Conservation (phyloP, 2,329 filamentous ascomycete genomes). For the Epichloe gansuensis region DNA sequence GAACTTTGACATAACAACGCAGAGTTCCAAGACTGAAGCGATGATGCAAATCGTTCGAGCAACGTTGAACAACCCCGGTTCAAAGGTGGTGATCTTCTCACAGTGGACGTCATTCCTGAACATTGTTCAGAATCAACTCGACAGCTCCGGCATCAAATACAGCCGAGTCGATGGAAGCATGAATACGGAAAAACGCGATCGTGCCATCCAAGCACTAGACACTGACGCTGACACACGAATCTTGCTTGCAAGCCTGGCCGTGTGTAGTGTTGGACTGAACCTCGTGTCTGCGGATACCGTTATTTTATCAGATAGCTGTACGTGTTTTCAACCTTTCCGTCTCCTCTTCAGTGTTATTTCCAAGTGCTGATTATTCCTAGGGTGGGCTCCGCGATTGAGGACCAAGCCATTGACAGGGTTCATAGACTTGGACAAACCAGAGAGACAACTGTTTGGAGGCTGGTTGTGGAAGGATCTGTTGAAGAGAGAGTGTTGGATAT, state of each 20-base stretch:
- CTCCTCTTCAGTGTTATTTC: not conserved
- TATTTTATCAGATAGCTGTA: slow-evolving; percentile 65
- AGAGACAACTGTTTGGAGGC: slow-evolving; percentile 64
- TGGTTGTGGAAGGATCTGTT: slow-evolving; percentile 69
- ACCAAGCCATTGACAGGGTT: slow-evolving; percentile 81
- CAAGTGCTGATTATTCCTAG: slow-evolving; percentile 14
- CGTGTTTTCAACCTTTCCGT: slow-evolving; percentile 12
- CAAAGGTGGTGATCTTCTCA: slow-evolving; percentile 63
- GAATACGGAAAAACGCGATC: slow-evolving; percentile 57
- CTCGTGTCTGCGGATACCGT: slow-evolving; percentile 79
- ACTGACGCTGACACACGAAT: slow-evolving; percentile 56
- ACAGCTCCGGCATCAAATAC: slow-evolving; percentile 46
- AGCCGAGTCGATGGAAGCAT: slow-evolving; percentile 74
- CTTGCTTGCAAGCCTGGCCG: slow-evolving; percentile 69
- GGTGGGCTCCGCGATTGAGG: slow-evolving; percentile 90
- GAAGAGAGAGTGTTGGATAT: slow-evolving; percentile 72
- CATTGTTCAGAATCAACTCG: slow-evolving; percentile 57
- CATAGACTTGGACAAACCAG: slow-evolving; percentile 75
- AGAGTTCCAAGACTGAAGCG: slow-evolving; percentile 74
- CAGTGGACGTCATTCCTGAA: slow-evolving; percentile 69
- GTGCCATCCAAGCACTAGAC: slow-evolving; percentile 55
- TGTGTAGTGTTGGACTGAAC: slow-evolving; percentile 78
- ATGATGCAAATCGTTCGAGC: slow-evolving; percentile 64
- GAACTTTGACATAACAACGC: slow-evolving; percentile 48
- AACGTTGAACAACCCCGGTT: slow-evolving; percentile 48